A percentile compares a stretch with the other conserved stretches of the same genome.
phyloP scores from a whole-genome alignment of 2,329 filamentous ascomycete genomes.

The Cadophora luteo-olivacea region DNA sequence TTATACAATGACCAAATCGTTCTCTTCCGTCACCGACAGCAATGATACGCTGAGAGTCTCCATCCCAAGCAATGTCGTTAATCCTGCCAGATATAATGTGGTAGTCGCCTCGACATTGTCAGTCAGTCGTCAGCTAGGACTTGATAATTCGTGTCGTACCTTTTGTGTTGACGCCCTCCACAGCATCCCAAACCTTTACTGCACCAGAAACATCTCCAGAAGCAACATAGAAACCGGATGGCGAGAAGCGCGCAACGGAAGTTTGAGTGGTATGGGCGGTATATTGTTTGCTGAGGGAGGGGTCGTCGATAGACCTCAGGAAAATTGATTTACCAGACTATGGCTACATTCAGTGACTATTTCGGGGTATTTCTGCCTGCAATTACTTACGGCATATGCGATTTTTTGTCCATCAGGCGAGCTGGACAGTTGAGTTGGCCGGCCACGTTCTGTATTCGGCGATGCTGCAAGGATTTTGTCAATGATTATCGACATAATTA shows the following conservation, averaged over 20 bases:
- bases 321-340: constrained; percentile 97
- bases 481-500: constrained; percentile 57
- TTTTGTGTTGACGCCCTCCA: constrained; percentile 84
- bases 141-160: constrained; percentile 21
- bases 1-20: constrained; percentile 92
- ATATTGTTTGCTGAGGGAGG: constrained; percentile 85
- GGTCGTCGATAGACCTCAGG: constrained; percentile 91
- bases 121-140: not conserved
- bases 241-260: constrained; percentile 91
- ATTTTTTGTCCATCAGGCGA: constrained; percentile 91
- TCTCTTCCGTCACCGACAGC: constrained; percentile 96
- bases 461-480: constrained; percentile 82
- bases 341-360: constrained; percentile 25
- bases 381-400: constrained; percentile 79
- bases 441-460: constrained; percentile 82
- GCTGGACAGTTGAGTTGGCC: constrained; percentile 85
- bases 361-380: not conserved
- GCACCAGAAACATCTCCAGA: constrained; percentile 86
- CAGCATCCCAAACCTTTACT: constrained; percentile 92
- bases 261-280: constrained; percentile 88
- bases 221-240: constrained; percentile 93
- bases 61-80: constrained; percentile 97
- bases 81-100: constrained; percentile 92
- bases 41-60: constrained; percentile 94
- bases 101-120: constrained; percentile 71